Evolutionary conservation across 2,329 filamentous ascomycete genomes (phyloP).

Genomic region (Penicillium sp.): DNA sequence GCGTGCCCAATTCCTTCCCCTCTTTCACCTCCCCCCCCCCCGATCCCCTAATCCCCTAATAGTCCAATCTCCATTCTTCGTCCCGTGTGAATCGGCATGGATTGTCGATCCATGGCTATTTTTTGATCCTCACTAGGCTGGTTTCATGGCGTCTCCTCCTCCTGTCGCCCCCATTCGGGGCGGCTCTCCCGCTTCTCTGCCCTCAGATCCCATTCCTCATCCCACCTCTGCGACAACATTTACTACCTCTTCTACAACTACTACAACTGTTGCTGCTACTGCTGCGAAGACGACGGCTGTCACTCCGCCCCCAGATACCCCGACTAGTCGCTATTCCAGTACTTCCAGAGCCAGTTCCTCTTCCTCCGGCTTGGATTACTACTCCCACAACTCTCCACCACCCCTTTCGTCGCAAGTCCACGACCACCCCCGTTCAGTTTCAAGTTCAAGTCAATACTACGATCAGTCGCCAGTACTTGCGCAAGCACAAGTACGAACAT

Average conservation of each 20-base stretch:
- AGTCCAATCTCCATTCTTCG: constrained; percentile 19
- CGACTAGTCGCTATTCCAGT: constrained; percentile 6
- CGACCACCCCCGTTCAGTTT: constrained; percentile 38
- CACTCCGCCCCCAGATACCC: constrained; percentile 6
- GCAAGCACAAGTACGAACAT: neutral
- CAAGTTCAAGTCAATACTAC: constrained; percentile 27
- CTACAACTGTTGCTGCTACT: neutral
- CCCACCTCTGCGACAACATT: neutral
- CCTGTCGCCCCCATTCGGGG: constrained; percentile 6
- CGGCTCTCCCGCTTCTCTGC: constrained; percentile 24
- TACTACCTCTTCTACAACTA: neutral
- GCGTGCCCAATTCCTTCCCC: constrained; percentile 9
- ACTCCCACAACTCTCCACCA: constrained; percentile 15
- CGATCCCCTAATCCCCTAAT: neutral
- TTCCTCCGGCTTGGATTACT: constrained; percentile 12
- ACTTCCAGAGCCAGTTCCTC: constrained; percentile 1
- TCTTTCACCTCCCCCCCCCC: neutral
- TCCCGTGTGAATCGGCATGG: constrained; percentile 29
- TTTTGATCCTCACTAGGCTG: constrained; percentile 27
- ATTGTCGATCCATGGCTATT: constrained; percentile 33
- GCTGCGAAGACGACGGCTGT: neutral
- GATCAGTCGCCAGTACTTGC: neutral
- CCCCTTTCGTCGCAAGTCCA: constrained; percentile 4
- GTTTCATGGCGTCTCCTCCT: constrained; percentile 29
- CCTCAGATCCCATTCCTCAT: constrained; percentile 12